Percentiles rank a stretch among this genome's conserved stretches.
These are phyloP conservation scores for Colletotrichum caudatum DNA, from an alignment of 2,329 filamentous ascomycete genomes.

Conservation along the genomic window DNA sequence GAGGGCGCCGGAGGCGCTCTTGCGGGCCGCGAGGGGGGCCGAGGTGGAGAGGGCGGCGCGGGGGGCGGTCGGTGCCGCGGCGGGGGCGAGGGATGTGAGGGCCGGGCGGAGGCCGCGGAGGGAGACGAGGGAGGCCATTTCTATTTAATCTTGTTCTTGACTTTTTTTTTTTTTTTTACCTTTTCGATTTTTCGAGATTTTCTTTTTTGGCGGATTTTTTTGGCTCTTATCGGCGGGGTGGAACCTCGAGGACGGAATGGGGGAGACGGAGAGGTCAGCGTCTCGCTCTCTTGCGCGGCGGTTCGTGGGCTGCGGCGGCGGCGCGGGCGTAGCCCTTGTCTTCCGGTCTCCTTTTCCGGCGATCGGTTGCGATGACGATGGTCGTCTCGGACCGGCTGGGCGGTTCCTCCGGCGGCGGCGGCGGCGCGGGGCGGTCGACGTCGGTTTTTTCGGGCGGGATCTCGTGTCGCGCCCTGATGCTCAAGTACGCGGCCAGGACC, in stretches of 20 bases:
- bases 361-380: neutral
- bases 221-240: neutral
- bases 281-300: slow-evolving; percentile 2
- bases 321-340: too few species aligned
- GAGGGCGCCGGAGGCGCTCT: slow-evolving; percentile 45
- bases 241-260: neutral
- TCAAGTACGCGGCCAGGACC: neutral
- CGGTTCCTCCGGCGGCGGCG: neutral
- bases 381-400: neutral
- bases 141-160: neutral
- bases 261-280: neutral
- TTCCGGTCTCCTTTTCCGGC: neutral
- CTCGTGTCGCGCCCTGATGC: neutral
- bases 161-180: too few species aligned
- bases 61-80: slow-evolving; percentile 28
- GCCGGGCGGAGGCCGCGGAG: slow-evolving; percentile 50
- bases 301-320: neutral
- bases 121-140: slow-evolving; percentile 40
- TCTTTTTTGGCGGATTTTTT: neutral
- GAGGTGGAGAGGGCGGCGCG: slow-evolving; percentile 48
- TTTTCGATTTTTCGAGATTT: too few species aligned
- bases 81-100: slow-evolving; percentile 34
- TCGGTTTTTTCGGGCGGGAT: neutral
- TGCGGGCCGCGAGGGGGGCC: slow-evolving; percentile 36
- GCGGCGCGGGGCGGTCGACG: neutral